Evolutionary conservation across 192 early-diverging fungal genomes (phyloP).

Genomic region (Umbelopsis vinacea): DNA sequence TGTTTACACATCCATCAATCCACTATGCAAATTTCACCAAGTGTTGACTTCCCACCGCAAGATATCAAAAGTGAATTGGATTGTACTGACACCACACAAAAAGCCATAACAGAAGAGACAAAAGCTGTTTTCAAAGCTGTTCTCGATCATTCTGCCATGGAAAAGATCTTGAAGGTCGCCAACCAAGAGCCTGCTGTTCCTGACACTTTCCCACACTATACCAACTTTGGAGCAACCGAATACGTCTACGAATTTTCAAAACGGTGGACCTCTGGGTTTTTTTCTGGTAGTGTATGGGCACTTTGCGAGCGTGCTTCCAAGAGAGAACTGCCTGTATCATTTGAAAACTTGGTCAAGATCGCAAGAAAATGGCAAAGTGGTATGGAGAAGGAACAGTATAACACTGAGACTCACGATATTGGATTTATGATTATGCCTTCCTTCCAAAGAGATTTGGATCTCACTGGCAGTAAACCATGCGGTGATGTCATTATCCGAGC

Average conservation of each 20-base stretch:
- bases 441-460: constrained; percentile 22
- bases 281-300: constrained; percentile 24
- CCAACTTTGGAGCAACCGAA: constrained; percentile 4
- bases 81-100: not conserved
- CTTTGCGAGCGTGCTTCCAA: constrained; percentile 27
- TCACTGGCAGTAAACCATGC: constrained; percentile 17
- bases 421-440: constrained; percentile 34
- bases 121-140: constrained; percentile 25
- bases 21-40: constrained; percentile 9
- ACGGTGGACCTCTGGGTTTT: constrained; percentile 30
- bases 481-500: constrained; percentile 6
- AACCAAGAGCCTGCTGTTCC: not conserved
- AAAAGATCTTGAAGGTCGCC: constrained; percentile 26
- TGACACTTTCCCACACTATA: constrained; percentile 18
- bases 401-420: constrained; percentile 26
- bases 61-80: not conserved
- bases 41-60: constrained; percentile 12
- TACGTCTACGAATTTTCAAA: constrained; percentile 22
- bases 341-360: not conserved
- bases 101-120: not conserved
- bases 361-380: constrained; percentile 15
- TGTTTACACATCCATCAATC: not conserved
- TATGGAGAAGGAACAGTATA: constrained; percentile 22
- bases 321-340: not conserved
- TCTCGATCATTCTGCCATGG: not conserved